Evolutionary conservation across 352 stramenopile genomes (phyloP).

Genomic region (Globisporangium paddicum): DNA sequence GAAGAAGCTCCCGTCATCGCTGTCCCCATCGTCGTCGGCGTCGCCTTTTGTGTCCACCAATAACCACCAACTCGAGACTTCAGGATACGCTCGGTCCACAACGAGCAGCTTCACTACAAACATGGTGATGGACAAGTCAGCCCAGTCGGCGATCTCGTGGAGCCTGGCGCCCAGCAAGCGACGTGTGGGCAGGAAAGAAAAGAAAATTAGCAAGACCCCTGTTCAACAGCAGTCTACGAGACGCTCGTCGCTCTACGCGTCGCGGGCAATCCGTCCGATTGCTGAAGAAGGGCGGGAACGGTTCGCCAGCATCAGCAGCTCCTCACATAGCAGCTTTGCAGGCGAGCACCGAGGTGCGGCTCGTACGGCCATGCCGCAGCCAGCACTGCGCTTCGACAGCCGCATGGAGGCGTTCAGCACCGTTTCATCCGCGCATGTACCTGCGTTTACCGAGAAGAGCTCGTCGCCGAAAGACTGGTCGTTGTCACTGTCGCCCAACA

Average conservation of each 20-base stretch:
- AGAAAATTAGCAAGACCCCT: conserved; percentile 24
- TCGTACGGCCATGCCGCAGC: not conserved
- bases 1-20: conserved; percentile 11
- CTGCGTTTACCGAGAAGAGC: not conserved
- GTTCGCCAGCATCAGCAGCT: not conserved
- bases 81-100: conserved; percentile 1
- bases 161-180: conserved; percentile 33
- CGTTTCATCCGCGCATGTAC: not conserved
- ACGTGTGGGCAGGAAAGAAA: conserved; percentile 27
- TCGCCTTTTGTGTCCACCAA: not conserved
- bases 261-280: conserved; percentile 10
- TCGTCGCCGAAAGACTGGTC: conserved; percentile 11
- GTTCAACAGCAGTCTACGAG: not conserved
- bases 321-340: not conserved
- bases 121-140: not conserved
- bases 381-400: conserved; percentile 8
- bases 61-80: conserved; percentile 2
- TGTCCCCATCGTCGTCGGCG: not conserved
- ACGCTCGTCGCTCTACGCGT: conserved; percentile 12
- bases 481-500: conserved; percentile 15
- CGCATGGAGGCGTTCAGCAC: not conserved
- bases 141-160: conserved; percentile 16
- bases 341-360: not conserved
- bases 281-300: conserved; percentile 9
- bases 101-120: not conserved